Evolutionary conservation across 257 asterid species (phyloP).

Genomic region (Gardenia jasminoides): DNA sequence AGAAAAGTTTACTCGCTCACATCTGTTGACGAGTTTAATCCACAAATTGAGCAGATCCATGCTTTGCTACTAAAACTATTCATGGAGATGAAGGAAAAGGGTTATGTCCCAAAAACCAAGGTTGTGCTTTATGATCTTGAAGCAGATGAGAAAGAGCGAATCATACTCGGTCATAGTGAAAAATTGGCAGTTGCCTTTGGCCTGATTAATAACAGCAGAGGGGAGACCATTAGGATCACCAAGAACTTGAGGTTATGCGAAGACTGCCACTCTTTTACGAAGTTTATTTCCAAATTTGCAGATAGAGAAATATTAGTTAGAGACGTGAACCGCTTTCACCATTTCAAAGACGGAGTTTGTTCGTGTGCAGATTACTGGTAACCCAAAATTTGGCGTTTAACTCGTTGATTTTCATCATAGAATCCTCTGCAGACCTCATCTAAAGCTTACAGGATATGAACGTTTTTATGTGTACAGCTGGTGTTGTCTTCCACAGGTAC

Average conservation of each 20-base stretch:
- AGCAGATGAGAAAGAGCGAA: conserved; percentile 59
- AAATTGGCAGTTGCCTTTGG: conserved; percentile 89
- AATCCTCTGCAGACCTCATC: not conserved
- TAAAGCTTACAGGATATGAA: not conserved
- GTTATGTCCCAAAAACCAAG: conserved; percentile 74
- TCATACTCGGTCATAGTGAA: conserved; percentile 83
- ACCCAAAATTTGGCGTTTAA: not conserved
- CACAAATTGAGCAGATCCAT: conserved; percentile 71
- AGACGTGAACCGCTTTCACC: conserved; percentile 75
- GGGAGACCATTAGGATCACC: conserved; percentile 75
- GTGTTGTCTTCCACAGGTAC: no score
- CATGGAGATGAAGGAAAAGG: conserved; percentile 70
- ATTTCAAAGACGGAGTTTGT: conserved; percentile 73
- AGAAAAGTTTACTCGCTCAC: conserved; percentile 48
- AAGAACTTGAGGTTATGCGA: conserved; percentile 87
- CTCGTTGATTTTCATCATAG: not conserved
- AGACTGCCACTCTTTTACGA: conserved; percentile 85
- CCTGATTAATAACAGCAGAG: conserved; percentile 61
- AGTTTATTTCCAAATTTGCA: conserved; percentile 59
- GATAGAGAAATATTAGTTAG: conserved; percentile 67
- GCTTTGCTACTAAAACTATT: conserved; percentile 57
- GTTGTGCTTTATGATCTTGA: conserved; percentile 71
- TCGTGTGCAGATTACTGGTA: conserved; percentile 88
- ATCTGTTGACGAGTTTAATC: conserved; percentile 72
- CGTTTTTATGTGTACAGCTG: no score